These are phyloP conservation scores for Termitomyces sp. DNA, from an alignment of 768 basidiomycete genomes.

Conservation along the genomic window DNA sequence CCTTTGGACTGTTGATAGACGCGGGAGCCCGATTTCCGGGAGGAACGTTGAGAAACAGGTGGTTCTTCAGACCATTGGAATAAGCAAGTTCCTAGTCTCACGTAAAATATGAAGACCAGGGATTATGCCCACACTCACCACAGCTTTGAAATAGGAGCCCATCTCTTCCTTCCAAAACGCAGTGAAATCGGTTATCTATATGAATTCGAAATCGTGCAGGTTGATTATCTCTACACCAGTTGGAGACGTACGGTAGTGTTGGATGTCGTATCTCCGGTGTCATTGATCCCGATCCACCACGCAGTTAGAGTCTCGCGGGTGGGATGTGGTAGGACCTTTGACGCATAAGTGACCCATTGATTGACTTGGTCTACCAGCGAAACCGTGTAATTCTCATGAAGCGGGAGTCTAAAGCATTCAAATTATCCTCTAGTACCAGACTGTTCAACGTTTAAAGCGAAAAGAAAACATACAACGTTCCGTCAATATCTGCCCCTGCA, in stretches of 20 bases:
- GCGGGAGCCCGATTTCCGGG: constrained; percentile 46
- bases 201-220: not conserved
- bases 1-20: constrained; percentile 27
- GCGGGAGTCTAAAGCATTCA: not conserved
- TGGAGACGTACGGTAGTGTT: constrained; percentile 29
- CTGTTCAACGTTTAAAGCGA: not conserved
- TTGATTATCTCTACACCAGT: not conserved
- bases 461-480: constrained; percentile 23
- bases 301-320: constrained; percentile 36
- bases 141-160: constrained; percentile 43
- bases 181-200: constrained; percentile 41
- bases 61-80: constrained; percentile 34
- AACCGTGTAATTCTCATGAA: constrained; percentile 41
- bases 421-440: not conserved
- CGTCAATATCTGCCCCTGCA: constrained; percentile 45
- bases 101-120: not conserved
- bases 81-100: constrained; percentile 32
- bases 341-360: constrained; percentile 42
- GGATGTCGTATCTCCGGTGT: constrained; percentile 44
- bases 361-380: constrained; percentile 44
- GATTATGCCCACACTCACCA: constrained; percentile 27
- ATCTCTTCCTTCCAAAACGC: constrained; percentile 49
- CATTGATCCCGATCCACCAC: constrained; percentile 61
- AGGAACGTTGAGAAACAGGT: constrained; percentile 55
- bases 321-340: constrained; percentile 40